Evolutionary conservation across 805 yeast genomes (phyloP).

Genomic region (Kuraishia piskuri): DNA sequence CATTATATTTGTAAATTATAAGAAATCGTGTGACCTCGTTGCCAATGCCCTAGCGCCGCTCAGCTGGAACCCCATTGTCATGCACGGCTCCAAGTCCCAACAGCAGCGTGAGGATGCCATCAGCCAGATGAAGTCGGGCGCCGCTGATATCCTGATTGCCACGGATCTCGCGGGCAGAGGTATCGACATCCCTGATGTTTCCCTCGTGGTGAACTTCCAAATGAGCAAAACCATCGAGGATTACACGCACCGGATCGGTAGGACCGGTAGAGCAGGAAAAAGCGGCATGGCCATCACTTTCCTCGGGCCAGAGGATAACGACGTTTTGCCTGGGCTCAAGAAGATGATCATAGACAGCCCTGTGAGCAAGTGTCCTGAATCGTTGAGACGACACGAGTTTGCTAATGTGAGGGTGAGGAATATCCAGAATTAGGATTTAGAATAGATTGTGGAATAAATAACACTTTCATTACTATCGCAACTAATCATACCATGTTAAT

Average conservation of each 20-base stretch:
- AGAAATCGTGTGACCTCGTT: constrained; percentile 62
- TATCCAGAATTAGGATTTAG: constrained; percentile 3
- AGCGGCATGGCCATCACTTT: constrained; percentile 72
- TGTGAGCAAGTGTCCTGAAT: constrained; percentile 30
- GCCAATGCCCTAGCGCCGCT: constrained; percentile 37
- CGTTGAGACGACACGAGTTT: constrained; percentile 19
- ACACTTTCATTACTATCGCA: neutral
- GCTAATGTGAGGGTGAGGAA: constrained; percentile 10
- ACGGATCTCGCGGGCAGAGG: constrained; percentile 97
- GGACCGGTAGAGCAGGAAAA: constrained; percentile 94
- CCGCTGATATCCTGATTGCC: constrained; percentile 64
- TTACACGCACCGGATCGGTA: constrained; percentile 87
- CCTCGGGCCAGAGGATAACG: constrained; percentile 47
- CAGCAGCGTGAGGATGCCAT: constrained; percentile 78
- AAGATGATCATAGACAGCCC: constrained; percentile 35
- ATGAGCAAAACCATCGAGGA: constrained; percentile 74
- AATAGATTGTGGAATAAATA: neutral
- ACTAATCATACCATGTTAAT: neutral
- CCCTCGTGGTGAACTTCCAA: constrained; percentile 80
- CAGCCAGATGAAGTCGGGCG: constrained; percentile 43
- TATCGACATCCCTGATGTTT: constrained; percentile 81
- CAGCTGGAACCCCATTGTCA: constrained; percentile 44
- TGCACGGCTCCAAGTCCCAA: constrained; percentile 87
- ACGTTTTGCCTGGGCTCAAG: constrained; percentile 41
- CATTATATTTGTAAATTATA: constrained; percentile 76